Conservation (phyloP, 176 grass and related monocot genomes). For the Urochloa ruziziensis region DNA sequence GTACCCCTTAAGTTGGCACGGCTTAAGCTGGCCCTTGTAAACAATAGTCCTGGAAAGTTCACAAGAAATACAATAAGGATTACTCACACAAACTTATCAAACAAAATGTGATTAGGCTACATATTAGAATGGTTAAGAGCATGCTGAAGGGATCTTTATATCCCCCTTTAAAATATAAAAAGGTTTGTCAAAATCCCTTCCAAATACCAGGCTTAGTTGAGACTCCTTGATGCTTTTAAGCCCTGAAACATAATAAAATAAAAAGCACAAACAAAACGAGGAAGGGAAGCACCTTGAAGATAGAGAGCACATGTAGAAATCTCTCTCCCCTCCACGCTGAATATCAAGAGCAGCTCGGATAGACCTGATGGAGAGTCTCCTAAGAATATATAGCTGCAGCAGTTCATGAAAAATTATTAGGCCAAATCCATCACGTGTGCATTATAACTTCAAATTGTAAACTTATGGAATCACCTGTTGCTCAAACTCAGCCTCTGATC, state of each 20-base stretch:
- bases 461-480: conserved; percentile 60
- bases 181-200: neutral
- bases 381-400: conserved; percentile 75
- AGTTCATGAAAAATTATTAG: conserved; percentile 16
- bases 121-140: neutral
- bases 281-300: conserved; percentile 77
- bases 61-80: conserved; percentile 34
- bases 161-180: neutral
- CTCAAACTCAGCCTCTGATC: conserved; percentile 63
- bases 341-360: conserved; percentile 66
- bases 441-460: conserved; percentile 5
- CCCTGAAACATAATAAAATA: neutral
- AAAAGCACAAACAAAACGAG: conserved; percentile 17
- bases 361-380: conserved; percentile 73
- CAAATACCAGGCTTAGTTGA: neutral
- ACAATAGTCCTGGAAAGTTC: conserved; percentile 81
- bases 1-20: conserved; percentile 78
- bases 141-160: neutral
- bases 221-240: neutral
- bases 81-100: neutral
- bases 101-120: neutral
- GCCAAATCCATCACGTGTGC: neutral
- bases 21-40: conserved; percentile 96
- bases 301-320: conserved; percentile 97
- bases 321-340: conserved; percentile 55